phyloP scores from a whole-genome alignment of 495 filamentous ascomycete species.

The Astrothelium subdiscretum region DNA sequence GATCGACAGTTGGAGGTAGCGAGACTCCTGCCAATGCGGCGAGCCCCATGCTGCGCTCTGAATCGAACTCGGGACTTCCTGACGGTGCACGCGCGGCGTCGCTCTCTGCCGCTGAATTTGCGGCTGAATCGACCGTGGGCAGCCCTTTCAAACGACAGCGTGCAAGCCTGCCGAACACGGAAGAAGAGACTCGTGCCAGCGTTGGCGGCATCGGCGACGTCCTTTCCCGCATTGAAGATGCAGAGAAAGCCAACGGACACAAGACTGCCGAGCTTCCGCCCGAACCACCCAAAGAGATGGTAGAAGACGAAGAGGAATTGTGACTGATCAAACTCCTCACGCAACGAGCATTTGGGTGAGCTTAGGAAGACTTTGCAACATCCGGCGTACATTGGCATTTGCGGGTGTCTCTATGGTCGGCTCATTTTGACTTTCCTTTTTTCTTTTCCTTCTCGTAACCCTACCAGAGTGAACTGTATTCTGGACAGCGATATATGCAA shows the following conservation, averaged over 20 bases:
- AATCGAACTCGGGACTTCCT: neutral
- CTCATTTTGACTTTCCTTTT: neutral
- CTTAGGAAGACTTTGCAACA: neutral
- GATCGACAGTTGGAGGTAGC: constrained; percentile 17
- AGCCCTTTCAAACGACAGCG: constrained; percentile 79
- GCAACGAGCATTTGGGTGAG: neutral
- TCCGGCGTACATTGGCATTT: neutral
- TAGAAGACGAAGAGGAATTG: constrained; percentile 24
- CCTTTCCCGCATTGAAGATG: neutral
- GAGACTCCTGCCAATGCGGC: neutral
- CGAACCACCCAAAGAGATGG: constrained; percentile 4
- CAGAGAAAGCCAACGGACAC: neutral
- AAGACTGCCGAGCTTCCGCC: neutral
- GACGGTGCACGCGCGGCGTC: neutral
- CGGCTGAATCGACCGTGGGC: constrained; percentile 47
- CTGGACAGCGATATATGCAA: neutral
- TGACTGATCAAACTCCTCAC: constrained; percentile 10
- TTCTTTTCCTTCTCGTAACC: neutral
- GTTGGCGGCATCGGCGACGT: constrained; percentile 1
- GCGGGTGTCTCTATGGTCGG: neutral
- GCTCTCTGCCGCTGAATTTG: constrained; percentile 24
- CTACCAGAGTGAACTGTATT: neutral
- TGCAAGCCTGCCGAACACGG: constrained; percentile 48
- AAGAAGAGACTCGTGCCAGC: constrained; percentile 13
- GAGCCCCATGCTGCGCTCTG: neutral